A percentile compares a stretch with the other conserved stretches of the same genome.
Conservation (phyloP, 129 eudicot species). For the Lactuca sativa region DNA sequence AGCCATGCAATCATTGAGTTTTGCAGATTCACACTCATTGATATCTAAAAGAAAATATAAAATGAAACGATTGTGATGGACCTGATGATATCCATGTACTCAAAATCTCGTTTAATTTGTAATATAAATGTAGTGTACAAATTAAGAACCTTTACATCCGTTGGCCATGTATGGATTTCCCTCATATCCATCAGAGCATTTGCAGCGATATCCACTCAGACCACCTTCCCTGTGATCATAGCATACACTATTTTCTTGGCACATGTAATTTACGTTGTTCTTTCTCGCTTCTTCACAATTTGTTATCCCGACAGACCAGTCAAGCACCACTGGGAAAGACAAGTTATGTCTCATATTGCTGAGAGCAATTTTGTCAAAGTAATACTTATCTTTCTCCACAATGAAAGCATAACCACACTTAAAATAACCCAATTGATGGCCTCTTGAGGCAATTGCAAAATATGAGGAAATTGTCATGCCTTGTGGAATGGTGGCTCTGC, state of each 20-base stretch:
- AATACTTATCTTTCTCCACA: conserved; percentile 9
- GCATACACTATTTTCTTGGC: conserved; percentile 18
- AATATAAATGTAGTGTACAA: background rate
- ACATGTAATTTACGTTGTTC: conserved; percentile 11
- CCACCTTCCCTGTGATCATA: background rate
- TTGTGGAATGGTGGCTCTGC: conserved; percentile 1
- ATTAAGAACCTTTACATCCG: conserved; percentile 13
- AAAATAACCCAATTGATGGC: background rate
- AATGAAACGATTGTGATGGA: background rate
- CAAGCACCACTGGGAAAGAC: conserved; percentile 14
- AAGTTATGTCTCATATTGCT: background rate
- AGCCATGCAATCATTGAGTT: conserved; percentile 20
- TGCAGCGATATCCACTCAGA: conserved; percentile 25
- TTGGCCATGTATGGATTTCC: conserved; percentile 19
- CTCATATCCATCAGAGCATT: conserved; percentile 16
- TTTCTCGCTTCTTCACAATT: conserved; percentile 27
- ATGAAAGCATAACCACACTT: conserved; percentile 30
- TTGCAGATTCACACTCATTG: conserved; percentile 20
- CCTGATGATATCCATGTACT: background rate
- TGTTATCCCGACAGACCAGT: conserved; percentile 26
- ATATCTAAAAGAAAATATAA: conserved; percentile 19
- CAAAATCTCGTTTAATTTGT: background rate
- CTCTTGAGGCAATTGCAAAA: background rate
- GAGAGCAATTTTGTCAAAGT: background rate
- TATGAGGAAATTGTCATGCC: background rate